phyloP scores from a whole-genome alignment of 179 eudicot genomes.

The Silene noctiflora region DNA sequence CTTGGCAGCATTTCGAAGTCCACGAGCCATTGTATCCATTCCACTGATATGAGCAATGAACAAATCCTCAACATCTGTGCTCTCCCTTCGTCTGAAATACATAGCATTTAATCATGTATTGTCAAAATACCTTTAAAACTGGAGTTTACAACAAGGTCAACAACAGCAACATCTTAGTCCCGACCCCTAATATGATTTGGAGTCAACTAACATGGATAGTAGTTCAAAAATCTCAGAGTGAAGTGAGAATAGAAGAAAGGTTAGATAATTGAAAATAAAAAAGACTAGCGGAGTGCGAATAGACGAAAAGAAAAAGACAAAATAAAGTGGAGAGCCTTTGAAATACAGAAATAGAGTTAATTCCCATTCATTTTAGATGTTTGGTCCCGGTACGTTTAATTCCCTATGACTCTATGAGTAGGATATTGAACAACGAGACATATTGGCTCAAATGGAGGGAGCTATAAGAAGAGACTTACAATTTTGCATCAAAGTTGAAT shows the following conservation, averaged over 20 bases:
- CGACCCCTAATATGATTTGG: too few species aligned
- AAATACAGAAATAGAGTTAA: background rate
- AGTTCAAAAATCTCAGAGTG: too few species aligned
- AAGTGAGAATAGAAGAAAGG: too few species aligned
- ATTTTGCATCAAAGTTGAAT: constrained; percentile 96
- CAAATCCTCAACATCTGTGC: constrained; percentile 97
- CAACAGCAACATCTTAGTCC: background rate
- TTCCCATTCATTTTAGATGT: too few species aligned
- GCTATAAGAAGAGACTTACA: constrained; percentile 47
- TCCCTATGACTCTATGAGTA: background rate
- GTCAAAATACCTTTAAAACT: background rate
- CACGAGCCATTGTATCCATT: constrained; percentile 99
- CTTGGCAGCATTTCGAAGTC: constrained; percentile 92
- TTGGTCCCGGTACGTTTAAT: too few species aligned
- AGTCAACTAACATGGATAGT: too few species aligned
- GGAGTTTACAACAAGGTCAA: background rate
- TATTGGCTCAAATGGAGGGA: background rate
- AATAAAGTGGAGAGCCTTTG: too few species aligned
- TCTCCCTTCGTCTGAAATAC: constrained; percentile 81
- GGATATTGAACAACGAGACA: background rate
- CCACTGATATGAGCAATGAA: constrained; percentile 93
- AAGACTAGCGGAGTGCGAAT: too few species aligned
- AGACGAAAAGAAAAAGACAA: too few species aligned
- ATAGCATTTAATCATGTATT: background rate
- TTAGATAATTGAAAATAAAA: too few species aligned